phyloP scores from a whole-genome alignment of 352 stramenopile genomes.

The Saprolegnia parasitica region DNA sequence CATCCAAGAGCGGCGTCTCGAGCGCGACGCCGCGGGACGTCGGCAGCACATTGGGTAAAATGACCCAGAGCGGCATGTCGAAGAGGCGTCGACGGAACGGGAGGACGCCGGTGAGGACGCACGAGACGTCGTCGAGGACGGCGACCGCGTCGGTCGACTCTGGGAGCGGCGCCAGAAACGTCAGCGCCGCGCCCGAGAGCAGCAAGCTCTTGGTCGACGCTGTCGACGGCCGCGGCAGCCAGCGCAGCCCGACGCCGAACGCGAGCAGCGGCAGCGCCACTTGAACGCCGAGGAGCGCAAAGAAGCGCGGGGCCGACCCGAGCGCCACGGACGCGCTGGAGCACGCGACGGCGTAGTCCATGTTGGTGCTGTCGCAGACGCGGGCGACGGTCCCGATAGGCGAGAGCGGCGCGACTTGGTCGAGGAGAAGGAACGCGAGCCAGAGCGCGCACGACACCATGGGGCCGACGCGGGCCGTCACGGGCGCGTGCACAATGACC shows the following conservation, averaged over 20 bases:
- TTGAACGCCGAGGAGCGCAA: neutral
- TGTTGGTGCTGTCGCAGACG: slow-evolving; percentile 1
- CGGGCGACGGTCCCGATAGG: neutral
- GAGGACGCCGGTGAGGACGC: neutral
- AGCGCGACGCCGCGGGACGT: neutral
- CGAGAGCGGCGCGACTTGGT: neutral
- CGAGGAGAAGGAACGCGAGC: neutral
- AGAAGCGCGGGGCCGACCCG: neutral
- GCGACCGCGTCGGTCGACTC: neutral
- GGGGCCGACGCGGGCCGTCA: neutral
- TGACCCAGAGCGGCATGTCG: neutral
- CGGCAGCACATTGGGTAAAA: neutral
- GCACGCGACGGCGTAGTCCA: slow-evolving; percentile 6
- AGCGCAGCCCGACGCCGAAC: neutral
- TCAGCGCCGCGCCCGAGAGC: neutral
- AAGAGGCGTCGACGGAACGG: neutral
- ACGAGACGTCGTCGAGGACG: neutral
- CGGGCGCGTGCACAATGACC: neutral
- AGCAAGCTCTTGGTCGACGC: neutral
- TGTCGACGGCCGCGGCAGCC: too few species aligned
- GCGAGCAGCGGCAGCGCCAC: neutral
- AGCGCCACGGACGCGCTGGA: neutral
- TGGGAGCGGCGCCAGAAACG: neutral
- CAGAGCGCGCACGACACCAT: neutral
- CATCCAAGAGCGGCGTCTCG: neutral